These are phyloP conservation scores for Ciborinia camelliae DNA, from an alignment of 2,329 filamentous ascomycete species.

Conservation along the genomic window DNA sequence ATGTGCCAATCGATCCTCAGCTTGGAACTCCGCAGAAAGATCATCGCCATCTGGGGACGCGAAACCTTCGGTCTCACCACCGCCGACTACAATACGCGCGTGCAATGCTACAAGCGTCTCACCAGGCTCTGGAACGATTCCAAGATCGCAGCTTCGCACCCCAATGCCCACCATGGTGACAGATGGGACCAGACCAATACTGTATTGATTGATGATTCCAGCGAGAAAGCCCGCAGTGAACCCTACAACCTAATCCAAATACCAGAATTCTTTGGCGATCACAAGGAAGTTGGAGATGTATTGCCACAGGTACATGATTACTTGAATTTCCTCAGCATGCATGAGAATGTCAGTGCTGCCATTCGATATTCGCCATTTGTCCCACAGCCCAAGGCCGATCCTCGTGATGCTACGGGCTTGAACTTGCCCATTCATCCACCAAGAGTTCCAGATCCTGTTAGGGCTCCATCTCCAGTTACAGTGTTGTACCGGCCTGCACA, in stretches of 20 bases:
- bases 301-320: slow-evolving; percentile 61
- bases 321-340: slow-evolving; percentile 51
- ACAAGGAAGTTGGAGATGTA: slow-evolving; percentile 42
- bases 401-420: slow-evolving; percentile 9
- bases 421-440: slow-evolving; percentile 11
- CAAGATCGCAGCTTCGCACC: slow-evolving; percentile 43
- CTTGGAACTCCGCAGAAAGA: slow-evolving; percentile 47
- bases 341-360: slow-evolving; percentile 60
- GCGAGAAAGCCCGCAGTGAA: slow-evolving; percentile 75
- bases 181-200: slow-evolving; percentile 83
- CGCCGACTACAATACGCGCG: slow-evolving; percentile 63
- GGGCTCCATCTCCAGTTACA: neutral
- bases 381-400: slow-evolving; percentile 18
- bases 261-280: slow-evolving; percentile 65
- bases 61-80: slow-evolving; percentile 67
- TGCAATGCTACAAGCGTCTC: slow-evolving; percentile 89
- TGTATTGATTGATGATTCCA: slow-evolving; percentile 81
- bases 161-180: slow-evolving; percentile 42
- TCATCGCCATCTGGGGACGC: slow-evolving; percentile 74
- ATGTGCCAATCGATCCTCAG: slow-evolving; percentile 67
- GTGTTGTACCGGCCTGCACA: slow-evolving; percentile 1
- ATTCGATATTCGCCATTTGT: slow-evolving; percentile 52
- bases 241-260: slow-evolving; percentile 79
- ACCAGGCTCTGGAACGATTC: slow-evolving; percentile 64
- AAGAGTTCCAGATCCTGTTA: slow-evolving; percentile 4